Conservation (phyloP, 1,284 basidiomycete genomes). For the Apiotrichum porosum region DNA sequence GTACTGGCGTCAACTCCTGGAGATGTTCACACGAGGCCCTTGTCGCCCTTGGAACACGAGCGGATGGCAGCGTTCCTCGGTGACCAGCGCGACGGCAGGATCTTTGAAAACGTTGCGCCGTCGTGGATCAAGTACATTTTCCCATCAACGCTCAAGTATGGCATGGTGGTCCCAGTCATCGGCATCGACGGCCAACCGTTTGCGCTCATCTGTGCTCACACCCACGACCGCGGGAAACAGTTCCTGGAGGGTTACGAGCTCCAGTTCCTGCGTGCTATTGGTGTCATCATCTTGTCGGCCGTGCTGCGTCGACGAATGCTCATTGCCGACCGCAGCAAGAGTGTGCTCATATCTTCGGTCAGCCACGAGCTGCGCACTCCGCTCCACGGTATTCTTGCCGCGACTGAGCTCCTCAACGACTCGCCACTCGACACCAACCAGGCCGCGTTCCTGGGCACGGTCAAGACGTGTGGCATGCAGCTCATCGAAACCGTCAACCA, state of each 20-base stretch:
- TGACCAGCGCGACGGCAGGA: conserved; percentile 72
- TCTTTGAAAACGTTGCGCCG: conserved; percentile 68
- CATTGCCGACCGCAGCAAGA: conserved; percentile 71
- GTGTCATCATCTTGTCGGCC: conserved; percentile 89
- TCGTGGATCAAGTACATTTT: conserved; percentile 70
- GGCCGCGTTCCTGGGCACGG: conserved; percentile 68
- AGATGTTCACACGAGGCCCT: conserved; percentile 25
- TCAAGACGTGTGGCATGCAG: conserved; percentile 50
- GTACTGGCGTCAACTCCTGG: conserved; percentile 27
- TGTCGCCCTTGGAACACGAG: conserved; percentile 66
- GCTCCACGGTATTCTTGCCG: conserved; percentile 82
- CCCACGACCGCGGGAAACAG: conserved; percentile 68
- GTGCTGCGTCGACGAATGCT: conserved; percentile 90
- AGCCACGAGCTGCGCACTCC: conserved; percentile 90
- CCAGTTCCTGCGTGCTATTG: conserved; percentile 80
- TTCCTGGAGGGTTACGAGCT: conserved; percentile 87
- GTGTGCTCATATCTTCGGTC: conserved; percentile 59
- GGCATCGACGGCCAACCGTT: conserved; percentile 92
- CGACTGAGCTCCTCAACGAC: conserved; percentile 80
- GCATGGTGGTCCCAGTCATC: conserved; percentile 83
- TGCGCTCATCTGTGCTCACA: conserved; percentile 84
- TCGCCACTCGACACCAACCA: conserved; percentile 77
- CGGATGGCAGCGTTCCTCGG: conserved; percentile 69
- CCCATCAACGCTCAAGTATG: conserved; percentile 74
- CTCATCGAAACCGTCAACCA: conserved; percentile 73